These are phyloP conservation scores for Peniophora sp. DNA, from an alignment of 1,284 basidiomycete species.

Conservation along the genomic window DNA sequence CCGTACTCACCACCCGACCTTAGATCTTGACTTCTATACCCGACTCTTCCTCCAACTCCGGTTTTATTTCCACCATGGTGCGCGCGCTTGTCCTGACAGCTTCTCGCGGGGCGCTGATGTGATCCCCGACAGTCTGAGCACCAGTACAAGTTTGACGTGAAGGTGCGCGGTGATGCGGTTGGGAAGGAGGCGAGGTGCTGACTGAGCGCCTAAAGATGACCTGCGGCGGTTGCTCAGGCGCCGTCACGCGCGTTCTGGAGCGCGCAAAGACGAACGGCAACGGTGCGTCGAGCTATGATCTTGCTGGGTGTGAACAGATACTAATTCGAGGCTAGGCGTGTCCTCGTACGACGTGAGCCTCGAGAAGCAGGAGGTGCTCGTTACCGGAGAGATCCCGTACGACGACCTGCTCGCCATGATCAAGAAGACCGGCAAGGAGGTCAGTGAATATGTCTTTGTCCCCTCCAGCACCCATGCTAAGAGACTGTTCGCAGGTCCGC, in stretches of 20 bases:
- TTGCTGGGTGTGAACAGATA: not conserved
- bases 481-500: conserved; percentile 21
- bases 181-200: not conserved
- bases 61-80: too few relatives aligned
- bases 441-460: conserved; percentile 20
- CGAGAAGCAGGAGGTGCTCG: conserved; percentile 64
- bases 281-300: conserved; percentile 30
- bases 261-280: conserved; percentile 36
- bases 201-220: conserved; percentile 52
- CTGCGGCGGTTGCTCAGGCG: conserved; percentile 76
- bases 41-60: too few relatives aligned
- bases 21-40: too few relatives aligned
- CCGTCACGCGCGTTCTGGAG: conserved; percentile 63
- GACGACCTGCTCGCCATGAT: conserved; percentile 68
- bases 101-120: not conserved
- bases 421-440: conserved; percentile 84
- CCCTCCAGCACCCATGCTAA: not conserved
- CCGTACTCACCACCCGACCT: too few relatives aligned
- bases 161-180: conserved; percentile 18
- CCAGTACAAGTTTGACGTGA: conserved; percentile 32
- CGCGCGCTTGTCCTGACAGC: too few relatives aligned
- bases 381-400: conserved; percentile 55
- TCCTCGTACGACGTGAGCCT: conserved; percentile 53
- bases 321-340: conserved; percentile 34
- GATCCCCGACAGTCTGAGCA: conserved; percentile 14